Percentiles rank a stretch among this genome's conserved stretches.
These are phyloP conservation scores for Pseudogymnoascus sp. DNA, from an alignment of 2,329 filamentous ascomycete species.

Conservation along the genomic window DNA sequence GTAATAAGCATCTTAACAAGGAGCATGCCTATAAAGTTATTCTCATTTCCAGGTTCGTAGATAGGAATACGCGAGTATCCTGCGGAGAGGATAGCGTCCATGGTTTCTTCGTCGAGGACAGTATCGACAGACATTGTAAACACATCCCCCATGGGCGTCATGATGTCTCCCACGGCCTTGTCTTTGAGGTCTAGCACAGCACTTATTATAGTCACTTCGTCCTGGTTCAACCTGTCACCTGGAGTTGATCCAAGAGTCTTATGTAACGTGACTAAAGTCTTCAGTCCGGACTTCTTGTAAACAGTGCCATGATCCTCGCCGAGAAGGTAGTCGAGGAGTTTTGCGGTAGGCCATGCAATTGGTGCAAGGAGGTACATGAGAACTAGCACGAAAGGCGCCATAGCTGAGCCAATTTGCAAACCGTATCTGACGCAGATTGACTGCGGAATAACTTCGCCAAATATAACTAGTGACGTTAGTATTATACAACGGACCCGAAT, in stretches of 20 bases:
- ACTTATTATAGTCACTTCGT: conserved; percentile 98
- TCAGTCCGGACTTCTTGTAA: conserved; percentile 93
- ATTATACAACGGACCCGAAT: conserved; percentile 2
- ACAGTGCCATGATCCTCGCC: conserved; percentile 89
- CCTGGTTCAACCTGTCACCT: conserved; percentile 81
- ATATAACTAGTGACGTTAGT: conserved; percentile 60
- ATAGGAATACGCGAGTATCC: conserved; percentile 96
- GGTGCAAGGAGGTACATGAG: conserved; percentile 89
- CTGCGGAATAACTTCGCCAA: conserved; percentile 89
- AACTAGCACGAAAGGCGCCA: conserved; percentile 72
- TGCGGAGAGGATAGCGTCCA: conserved; percentile 85
- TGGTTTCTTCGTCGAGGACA: conserved; percentile 82
- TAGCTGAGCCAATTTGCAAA: conserved; percentile 80
- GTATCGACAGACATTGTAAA: conserved; percentile 96
- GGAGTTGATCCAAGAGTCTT: conserved; percentile 70
- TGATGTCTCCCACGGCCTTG: conserved; percentile 88
- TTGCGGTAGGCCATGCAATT: conserved; percentile 85
- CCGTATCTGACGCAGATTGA: conserved; percentile 92
- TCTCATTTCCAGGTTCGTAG: conserved; percentile 70
- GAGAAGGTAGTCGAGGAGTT: conserved; percentile 82
- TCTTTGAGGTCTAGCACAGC: conserved; percentile 94
- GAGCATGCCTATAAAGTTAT: conserved; percentile 94
- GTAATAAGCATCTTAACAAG: conserved; percentile 98
- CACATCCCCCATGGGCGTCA: conserved; percentile 98
- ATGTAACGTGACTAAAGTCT: conserved; percentile 87